Evolutionary conservation across 139 green algal genomes (phyloP).

Genomic region (Tetratostichococcus sp.): DNA sequence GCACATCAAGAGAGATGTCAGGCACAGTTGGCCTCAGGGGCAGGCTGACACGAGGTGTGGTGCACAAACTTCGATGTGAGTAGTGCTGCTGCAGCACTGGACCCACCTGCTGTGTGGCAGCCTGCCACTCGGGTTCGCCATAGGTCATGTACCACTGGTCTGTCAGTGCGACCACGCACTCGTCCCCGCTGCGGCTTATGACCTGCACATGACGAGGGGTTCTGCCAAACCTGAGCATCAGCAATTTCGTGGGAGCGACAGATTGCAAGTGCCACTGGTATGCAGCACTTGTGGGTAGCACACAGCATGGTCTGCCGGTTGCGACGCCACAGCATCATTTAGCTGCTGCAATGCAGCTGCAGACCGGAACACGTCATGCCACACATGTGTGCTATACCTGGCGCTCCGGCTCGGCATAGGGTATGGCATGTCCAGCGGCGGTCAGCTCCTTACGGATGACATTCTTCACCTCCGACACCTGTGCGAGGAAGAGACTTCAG

Average conservation of each 20-base stretch:
- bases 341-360: no score
- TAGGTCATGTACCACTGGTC: constrained; percentile 98
- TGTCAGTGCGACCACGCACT: constrained; percentile 97
- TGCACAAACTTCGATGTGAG: no score
- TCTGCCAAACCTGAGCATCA: neutral
- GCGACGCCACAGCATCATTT: no score
- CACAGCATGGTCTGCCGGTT: no score
- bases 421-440: constrained; percentile 59
- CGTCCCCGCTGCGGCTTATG: constrained; percentile 84
- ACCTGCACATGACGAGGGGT: constrained; percentile 35
- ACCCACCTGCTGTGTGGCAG: constrained; percentile 19
- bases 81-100: neutral
- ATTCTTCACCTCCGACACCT: constrained; percentile 81
- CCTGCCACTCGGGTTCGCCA: constrained; percentile 82
- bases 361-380: no score
- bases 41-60: no score
- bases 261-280: no score
- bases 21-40: no score
- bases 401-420: constrained; percentile 83
- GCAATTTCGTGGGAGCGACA: neutral
- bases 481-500: neutral
- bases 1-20: no score
- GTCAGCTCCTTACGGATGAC: constrained; percentile 86
- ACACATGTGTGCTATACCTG: no score
- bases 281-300: no score